These are phyloP conservation scores for Boletus rex-veris DNA, from an alignment of 768 basidiomycete species.

Conservation along the genomic window DNA sequence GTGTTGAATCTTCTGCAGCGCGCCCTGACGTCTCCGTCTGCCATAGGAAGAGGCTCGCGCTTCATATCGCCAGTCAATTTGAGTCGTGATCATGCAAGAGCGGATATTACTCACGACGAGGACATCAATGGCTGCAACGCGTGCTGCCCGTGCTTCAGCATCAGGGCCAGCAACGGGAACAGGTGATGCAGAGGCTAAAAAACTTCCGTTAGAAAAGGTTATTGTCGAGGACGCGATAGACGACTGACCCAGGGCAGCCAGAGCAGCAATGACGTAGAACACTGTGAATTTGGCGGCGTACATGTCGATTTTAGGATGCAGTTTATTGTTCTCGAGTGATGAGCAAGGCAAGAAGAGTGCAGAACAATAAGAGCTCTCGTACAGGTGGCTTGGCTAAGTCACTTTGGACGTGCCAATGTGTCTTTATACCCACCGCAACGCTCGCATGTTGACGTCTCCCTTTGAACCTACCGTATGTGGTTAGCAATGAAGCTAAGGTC, in stretches of 20 bases:
- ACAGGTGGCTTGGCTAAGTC: slow-evolving; percentile 18
- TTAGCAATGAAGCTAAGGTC: slow-evolving; percentile 15
- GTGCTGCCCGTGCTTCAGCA: slow-evolving; percentile 1
- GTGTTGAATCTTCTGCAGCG: slow-evolving; percentile 3
- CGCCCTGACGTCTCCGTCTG: slow-evolving; percentile 13
- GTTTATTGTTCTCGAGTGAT: slow-evolving; percentile 28
- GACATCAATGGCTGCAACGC: slow-evolving; percentile 2
- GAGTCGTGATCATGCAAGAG: neutral
- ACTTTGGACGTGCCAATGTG: neutral
- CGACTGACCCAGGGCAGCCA: slow-evolving; percentile 26
- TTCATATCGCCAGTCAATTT: slow-evolving; percentile 1
- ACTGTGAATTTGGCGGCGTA: slow-evolving; percentile 24
- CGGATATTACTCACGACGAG: slow-evolving; percentile 12
- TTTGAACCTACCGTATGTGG: slow-evolving; percentile 29
- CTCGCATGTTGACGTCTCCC: slow-evolving; percentile 4
- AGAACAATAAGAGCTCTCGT: slow-evolving; percentile 33
- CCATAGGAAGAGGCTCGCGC: slow-evolving; percentile 11
- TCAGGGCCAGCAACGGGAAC: slow-evolving; percentile 18
- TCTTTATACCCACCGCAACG: slow-evolving; percentile 25
- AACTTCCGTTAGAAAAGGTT: neutral
- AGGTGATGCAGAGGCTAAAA: slow-evolving; percentile 28
- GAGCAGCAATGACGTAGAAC: slow-evolving; percentile 28
- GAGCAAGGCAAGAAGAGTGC: slow-evolving; percentile 1
- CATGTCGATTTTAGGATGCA: slow-evolving; percentile 24
- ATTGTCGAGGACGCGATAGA: neutral